Evolutionary conservation across 225 moss, liverwort and hornwort species (phyloP).

Genomic region (Pseudisothecium myosuroides): DNA sequence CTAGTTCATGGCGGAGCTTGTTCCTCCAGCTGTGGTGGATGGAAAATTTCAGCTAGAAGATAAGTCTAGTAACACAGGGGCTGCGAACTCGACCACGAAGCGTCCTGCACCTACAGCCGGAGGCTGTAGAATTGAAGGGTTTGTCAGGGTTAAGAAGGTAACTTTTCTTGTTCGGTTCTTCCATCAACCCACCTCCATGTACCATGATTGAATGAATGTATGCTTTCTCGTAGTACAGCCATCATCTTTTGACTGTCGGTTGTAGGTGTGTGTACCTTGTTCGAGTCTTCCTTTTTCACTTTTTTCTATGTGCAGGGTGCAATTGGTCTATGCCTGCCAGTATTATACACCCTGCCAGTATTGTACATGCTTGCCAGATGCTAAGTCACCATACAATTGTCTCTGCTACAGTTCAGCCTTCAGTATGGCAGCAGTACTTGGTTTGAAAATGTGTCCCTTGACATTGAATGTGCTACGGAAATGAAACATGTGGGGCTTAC

Average conservation of each 20-base stretch:
- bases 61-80: conserved; percentile 15
- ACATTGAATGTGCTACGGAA: not conserved
- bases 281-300: not conserved
- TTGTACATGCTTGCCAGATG: not conserved
- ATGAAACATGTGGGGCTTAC: not conserved
- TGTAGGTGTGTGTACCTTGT: not conserved
- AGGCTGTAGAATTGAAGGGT: conserved; percentile 79
- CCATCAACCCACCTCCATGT: not conserved
- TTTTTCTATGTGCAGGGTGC: not conserved
- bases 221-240: not conserved
- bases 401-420: not conserved
- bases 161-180: not conserved
- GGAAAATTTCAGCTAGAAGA: conserved; percentile 57
- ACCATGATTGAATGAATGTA: not conserved
- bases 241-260: not conserved
- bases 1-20: conserved; percentile 51
- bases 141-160: conserved; percentile 79
- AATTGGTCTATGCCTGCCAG: not conserved
- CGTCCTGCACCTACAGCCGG: conserved; percentile 61
- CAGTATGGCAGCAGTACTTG: not conserved
- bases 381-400: not conserved
- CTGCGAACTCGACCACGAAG: conserved; percentile 27
- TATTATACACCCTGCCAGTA: not conserved
- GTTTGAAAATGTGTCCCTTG: not conserved
- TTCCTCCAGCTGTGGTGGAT: conserved; percentile 43